Evolutionary conservation across 176 grass and related monocot species (phyloP), one percentile per base, ranked within the genome.

Genomic region (Leersia perrieri): DNA sequence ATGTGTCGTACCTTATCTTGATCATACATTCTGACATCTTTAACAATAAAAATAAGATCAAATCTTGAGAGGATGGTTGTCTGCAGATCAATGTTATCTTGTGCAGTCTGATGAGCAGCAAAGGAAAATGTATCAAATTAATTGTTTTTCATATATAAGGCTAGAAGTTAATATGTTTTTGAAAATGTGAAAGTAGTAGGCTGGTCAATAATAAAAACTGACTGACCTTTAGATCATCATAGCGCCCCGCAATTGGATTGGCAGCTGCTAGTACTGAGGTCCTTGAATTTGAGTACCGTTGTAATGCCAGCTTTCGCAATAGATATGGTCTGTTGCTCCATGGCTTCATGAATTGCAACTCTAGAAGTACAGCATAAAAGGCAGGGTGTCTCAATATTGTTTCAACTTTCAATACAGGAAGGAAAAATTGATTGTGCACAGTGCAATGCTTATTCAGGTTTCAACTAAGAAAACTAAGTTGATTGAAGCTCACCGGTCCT

Each of bases 281-380:
- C 87, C 96, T 90, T 45, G 92, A 99, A 64, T 99, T 99, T 99
- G 41, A 99, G 85, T 66, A 95, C 96, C 66, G 96, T 99, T 82
- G 92, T 93, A 77, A 99, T 99, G 67, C 96, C 96, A 75, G 96
- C 96, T 86, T 99, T 99, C 11, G 96, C 96, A 60, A 99, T 99
- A 80, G 96, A 99, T 85, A 95, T 99, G 7, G 96, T 99, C 40
- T 99, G 96, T 73, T 99, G 96, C 73, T 99, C 96, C 96, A 99
- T 99, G 68, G 92, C 90, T 70, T 99, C 96, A 77, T 99, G 96
- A 75, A 99, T 99, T 63, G 96, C 96, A 88, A 99, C 96, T 76
- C 96, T 99, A 72, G 63, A 88, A 80, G 35, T 13, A 23, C 31
- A 61, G 18, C 67, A 72, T 23, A 29, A 40, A 60, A 27, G 14